Evolutionary conservation across 805 yeast genomes (phyloP).

Genomic region (Metschnikowia reukaufii): DNA sequence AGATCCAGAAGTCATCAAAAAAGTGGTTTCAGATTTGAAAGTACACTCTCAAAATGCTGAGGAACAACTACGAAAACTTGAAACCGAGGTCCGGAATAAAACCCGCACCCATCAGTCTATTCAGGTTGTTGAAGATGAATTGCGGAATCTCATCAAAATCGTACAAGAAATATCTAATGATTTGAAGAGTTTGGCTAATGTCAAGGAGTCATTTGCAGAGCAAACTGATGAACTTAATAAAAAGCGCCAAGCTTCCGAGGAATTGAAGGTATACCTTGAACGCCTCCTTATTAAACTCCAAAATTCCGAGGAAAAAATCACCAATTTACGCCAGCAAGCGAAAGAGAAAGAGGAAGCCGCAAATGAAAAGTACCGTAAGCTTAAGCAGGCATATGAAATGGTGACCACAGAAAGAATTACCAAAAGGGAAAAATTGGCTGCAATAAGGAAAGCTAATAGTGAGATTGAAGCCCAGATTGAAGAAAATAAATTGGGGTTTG

Average conservation of each 20-base stretch:
- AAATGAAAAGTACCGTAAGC: constrained; percentile 41
- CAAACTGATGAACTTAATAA: constrained; percentile 41
- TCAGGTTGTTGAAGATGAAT: constrained; percentile 39
- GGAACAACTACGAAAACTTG: constrained; percentile 26
- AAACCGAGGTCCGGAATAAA: constrained; percentile 50
- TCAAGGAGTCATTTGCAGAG: constrained; percentile 29
- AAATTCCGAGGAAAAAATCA: constrained; percentile 48
- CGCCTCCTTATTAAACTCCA: constrained; percentile 53
- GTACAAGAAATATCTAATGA: constrained; percentile 53
- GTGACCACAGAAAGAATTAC: constrained; percentile 49
- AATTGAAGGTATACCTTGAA: constrained; percentile 41
- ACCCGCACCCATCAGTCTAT: constrained; percentile 59
- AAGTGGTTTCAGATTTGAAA: constrained; percentile 53
- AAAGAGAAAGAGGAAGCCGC: constrained; percentile 45
- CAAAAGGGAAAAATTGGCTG: constrained; percentile 49
- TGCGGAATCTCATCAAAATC: constrained; percentile 47
- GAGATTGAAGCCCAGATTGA: constrained; percentile 42
- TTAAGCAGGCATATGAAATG: constrained; percentile 47
- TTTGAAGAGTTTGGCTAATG: constrained; percentile 41
- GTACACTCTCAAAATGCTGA: constrained; percentile 42
- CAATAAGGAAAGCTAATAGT: constrained; percentile 48
- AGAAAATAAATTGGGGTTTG: constrained; percentile 43
- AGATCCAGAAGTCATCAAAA: constrained; percentile 54
- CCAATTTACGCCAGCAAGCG: constrained; percentile 44
- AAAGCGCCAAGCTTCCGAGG: constrained; percentile 36